Base-by-base conservation (phyloP, 305 asterid species). In the Fraxinus angustifolia region DNA sequence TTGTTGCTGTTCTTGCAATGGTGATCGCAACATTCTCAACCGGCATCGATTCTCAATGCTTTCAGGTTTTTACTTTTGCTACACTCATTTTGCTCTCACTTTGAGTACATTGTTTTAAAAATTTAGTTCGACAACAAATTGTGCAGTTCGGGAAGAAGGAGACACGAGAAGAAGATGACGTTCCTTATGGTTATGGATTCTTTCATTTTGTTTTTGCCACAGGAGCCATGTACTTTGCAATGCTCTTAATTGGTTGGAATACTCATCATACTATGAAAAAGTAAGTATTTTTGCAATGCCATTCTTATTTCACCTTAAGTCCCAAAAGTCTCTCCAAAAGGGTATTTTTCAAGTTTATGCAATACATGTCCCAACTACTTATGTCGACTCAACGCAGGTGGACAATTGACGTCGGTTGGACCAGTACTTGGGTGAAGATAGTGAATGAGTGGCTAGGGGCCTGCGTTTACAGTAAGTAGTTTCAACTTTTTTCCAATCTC, bases 381-480 rank as follows among this genome's bases (percentile, higher is more conserved):
- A 23, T 28, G 36, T 67, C 2, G 36, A 67, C 74, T 68, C 21
- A 12, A 26, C 3, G 79, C 83, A 89, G 90, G 85, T 89, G 88
- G 88, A 89, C 92, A 8, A 87, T 89, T 30, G 90, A 87, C 38
- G 85, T 89, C 17, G 92, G 90, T 1, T 89, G 92, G 92, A 89
- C 92, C 36, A 89, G 92, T 80, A 83, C 89, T 75, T 89, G 92
- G 92, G 92, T 89, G 80, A 87, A 90, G 87, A 86, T 89, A 76
- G 91, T 87, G 74, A 89, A 89, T 40, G 90, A 89, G 81, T 89
- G 92, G 92, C 82, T 89, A 38, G 92, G 90, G 26, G 88, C 85
- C 76, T 84, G 86, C 80, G 85, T 87, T 73, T 89, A 89, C 86
- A 80, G 89, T 89, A 79, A 89, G 90, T 84, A 65, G 6, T 80